Evolutionary conservation across 495 filamentous ascomycete species (phyloP), one percentile per base, ranked within the genome.

Genomic region (Penicillium cinerascens): DNA sequence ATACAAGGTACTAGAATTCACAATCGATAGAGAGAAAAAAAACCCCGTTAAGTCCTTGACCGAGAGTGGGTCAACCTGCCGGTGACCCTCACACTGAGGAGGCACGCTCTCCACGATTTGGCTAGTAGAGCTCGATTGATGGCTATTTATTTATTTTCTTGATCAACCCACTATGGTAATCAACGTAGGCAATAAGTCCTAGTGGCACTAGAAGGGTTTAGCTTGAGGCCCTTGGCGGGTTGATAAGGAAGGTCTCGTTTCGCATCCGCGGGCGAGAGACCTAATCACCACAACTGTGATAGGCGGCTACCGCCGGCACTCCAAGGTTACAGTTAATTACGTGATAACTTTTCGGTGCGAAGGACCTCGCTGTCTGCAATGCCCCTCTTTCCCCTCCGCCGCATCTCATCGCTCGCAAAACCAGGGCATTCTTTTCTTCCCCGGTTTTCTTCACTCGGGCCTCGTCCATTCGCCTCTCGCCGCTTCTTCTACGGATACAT

Each of bases 401-500:
- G 68, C 38, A 57, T 70, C 52, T 50, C 67, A 54, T 69, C 67
- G 25, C 52, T 71, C 40, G 54, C 47, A 49, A 60, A 54, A 52
- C 55, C 49, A n/a, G 54, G 43, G 37, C 44, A 55, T 36, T 62
- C 50, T 53, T 33, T 66, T 41, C 51, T 50, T 21, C 51, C 60
- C 35, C 55, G 58, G 45, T 51, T 64, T 55, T 51, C 55, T 47
- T 49, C 42, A 13, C 29, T 29, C 22, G n/a, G 49, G 36, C 17
- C 43, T 50, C 33, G 41, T 55, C 44, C 42, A 44, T 39, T 61
- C 39, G 50, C 47, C 27, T 54, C 44, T 59, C 68, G 55, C 44
- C 73, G 72, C 44, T 70, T 63, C 46, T 75, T 61, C 51, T 76
- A 76, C 74, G 72, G 70, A 47, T 52, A 73, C 53, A 73, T 77